These are phyloP conservation scores for Mycena floridula DNA, from an alignment of 768 basidiomycete genomes.

Conservation along the genomic window DNA sequence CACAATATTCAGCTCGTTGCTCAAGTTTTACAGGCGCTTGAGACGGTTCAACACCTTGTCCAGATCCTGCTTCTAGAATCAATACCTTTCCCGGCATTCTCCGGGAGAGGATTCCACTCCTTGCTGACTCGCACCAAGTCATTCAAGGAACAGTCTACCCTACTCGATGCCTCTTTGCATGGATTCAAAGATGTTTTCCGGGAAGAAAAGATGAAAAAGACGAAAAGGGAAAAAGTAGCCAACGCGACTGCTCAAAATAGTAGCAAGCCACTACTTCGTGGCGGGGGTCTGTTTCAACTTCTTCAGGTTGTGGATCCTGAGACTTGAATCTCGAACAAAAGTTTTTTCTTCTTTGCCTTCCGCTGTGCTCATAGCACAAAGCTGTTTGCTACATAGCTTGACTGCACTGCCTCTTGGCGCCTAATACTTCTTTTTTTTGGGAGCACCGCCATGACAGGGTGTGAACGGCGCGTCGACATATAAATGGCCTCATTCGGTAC, in stretches of 20 bases:
- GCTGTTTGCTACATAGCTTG: no score
- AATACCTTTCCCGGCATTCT: conserved; percentile 47
- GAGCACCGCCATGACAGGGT: no score
- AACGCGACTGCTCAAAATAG: conserved; percentile 14
- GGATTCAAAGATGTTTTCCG: conserved; percentile 44
- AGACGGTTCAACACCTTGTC: conserved; percentile 53
- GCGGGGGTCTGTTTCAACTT: conserved; percentile 11
- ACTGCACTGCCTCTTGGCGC: no score
- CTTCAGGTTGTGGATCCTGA: no score
- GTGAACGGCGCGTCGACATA: no score
- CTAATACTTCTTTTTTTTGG: no score
- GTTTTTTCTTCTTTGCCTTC: no score
- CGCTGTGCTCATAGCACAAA: no score
- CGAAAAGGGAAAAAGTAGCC: conserved; percentile 20
- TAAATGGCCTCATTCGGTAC: no score
- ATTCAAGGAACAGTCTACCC: conserved; percentile 17
- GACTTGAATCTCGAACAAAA: no score
- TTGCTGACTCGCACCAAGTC: conserved; percentile 31
- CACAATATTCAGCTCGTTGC: conserved; percentile 65
- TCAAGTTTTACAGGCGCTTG: conserved; percentile 53
- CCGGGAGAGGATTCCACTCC: conserved; percentile 55
- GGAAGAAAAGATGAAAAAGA: conserved; percentile 40
- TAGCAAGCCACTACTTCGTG: no score
- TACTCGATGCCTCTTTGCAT: conserved; percentile 39
- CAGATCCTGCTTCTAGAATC: conserved; percentile 55